A percentile compares a stretch with the other conserved stretches of the same genome.
Evolutionary conservation across 441 rosid genomes (phyloP).

Genomic region (Jatropha podagrica): DNA sequence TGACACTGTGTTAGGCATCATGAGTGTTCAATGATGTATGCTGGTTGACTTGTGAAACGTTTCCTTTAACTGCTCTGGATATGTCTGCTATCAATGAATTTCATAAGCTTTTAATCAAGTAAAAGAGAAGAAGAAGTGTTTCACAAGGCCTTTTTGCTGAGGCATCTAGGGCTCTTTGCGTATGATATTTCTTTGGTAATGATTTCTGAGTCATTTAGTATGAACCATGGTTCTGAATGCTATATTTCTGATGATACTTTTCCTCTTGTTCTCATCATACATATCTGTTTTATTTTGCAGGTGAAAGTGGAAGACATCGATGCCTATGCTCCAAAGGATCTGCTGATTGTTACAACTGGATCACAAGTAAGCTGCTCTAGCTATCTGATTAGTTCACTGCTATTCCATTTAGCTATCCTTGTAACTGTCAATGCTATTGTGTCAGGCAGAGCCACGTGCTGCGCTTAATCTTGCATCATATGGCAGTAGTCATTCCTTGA

Average conservation of each 20-base stretch:
- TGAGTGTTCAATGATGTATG: background rate
- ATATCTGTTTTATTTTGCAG: conserved; percentile 34
- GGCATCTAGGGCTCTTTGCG: background rate
- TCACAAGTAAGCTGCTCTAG: conserved; percentile 74
- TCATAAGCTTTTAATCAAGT: background rate
- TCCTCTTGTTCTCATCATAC: conserved; percentile 14
- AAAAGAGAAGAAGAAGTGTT: background rate
- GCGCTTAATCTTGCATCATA: conserved; percentile 96
- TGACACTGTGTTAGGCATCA: background rate
- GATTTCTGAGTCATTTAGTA: background rate
- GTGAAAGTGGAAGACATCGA: conserved; percentile 95
- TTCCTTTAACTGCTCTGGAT: background rate
- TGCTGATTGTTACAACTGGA: conserved; percentile 92
- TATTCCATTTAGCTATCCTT: conserved; percentile 26
- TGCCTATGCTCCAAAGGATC: conserved; percentile 90
- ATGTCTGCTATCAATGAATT: background rate
- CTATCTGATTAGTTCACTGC: conserved; percentile 13
- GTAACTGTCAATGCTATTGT: conserved; percentile 30
- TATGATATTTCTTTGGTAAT: background rate
- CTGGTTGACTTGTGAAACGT: background rate
- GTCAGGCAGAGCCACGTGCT: conserved; percentile 99
- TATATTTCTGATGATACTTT: background rate
- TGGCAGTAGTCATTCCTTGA: conserved; percentile 87
- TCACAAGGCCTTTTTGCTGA: background rate
- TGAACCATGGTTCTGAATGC: background rate